Percentiles rank a stretch among this genome's conserved stretches.
These are phyloP conservation scores for Herpetomonas samuelpessoai DNA, from an alignment of 208 protist species.

Conservation along the genomic window DNA sequence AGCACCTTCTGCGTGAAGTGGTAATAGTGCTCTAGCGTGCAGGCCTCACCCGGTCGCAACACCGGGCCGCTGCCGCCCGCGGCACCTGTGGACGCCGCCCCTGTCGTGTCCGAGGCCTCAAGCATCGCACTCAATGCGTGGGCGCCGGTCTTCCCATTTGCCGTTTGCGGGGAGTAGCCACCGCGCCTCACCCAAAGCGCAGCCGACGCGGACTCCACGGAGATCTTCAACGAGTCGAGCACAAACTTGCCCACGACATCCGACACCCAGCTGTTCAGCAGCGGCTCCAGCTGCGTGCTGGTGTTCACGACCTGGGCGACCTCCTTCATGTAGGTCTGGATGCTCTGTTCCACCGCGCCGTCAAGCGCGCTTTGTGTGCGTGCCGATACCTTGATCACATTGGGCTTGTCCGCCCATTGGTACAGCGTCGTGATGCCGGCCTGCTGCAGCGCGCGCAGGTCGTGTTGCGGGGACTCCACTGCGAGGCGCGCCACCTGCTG, in stretches of 20 bases:
- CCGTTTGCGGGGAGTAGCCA: constrained; percentile 23
- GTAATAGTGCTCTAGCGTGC: constrained; percentile 79
- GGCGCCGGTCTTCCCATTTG: constrained; percentile 10
- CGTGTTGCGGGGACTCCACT: constrained; percentile 52
- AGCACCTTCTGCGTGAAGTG: constrained; percentile 65
- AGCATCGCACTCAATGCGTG: constrained; percentile 20
- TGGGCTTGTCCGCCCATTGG: constrained; percentile 77
- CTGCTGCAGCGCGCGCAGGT: constrained; percentile 58
- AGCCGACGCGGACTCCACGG: constrained; percentile 48
- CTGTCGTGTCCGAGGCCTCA: constrained; percentile 1
- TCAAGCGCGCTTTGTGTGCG: constrained; percentile 72
- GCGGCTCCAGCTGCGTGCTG: constrained; percentile 31
- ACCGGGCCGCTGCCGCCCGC: neutral
- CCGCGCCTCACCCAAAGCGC: constrained; percentile 29
- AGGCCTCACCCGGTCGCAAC: constrained; percentile 56
- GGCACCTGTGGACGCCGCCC: constrained; percentile 1
- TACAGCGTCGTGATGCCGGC: constrained; percentile 73
- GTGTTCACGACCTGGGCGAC: constrained; percentile 61
- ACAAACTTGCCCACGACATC: constrained; percentile 79
- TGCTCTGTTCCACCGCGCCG: constrained; percentile 71
- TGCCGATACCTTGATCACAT: constrained; percentile 70
- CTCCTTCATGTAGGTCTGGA: constrained; percentile 65
- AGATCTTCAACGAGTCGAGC: constrained; percentile 60
- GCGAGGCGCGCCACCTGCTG: constrained; percentile 64
- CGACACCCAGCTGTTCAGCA: constrained; percentile 51